Evolutionary conservation across 306 rosid species (phyloP).

Genomic region (Cucurbita ficifolia): DNA sequence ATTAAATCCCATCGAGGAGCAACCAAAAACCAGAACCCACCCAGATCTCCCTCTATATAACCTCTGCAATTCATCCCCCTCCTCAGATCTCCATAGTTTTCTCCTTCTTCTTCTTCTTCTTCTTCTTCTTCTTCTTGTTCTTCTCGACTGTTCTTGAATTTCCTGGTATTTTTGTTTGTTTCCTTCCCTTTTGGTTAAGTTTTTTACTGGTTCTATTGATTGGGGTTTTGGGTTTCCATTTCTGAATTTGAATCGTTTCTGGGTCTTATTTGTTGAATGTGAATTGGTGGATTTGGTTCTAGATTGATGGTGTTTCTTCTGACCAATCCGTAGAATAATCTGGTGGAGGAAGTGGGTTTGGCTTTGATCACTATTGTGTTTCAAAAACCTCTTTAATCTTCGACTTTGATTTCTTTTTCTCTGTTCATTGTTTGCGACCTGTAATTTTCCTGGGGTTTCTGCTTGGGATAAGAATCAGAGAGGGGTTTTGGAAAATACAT

Average conservation of each 20-base stretch:
- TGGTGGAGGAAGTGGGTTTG: background rate
- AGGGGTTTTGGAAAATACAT: background rate
- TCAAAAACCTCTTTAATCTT: background rate
- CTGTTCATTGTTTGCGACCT: background rate
- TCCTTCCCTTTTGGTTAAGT: background rate
- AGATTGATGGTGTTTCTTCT: background rate
- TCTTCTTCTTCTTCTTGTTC: background rate
- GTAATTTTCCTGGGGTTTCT: background rate
- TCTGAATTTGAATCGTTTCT: background rate
- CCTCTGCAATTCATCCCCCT: background rate
- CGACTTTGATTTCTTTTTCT: background rate
- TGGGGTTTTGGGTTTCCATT: background rate
- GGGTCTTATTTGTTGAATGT: background rate
- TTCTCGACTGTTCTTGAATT: background rate
- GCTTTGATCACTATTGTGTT: background rate
- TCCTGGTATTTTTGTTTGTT: background rate
- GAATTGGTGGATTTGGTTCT: background rate
- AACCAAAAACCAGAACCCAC: background rate
- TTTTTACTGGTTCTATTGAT: background rate
- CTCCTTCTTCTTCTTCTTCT: background rate
- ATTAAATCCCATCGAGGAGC: background rate
- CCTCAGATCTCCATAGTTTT: background rate
- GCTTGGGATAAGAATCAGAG: background rate
- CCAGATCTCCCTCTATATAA: background rate
- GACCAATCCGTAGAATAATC: background rate